Evolutionary conservation across 2,329 filamentous ascomycete genomes (phyloP).

Genomic region (Fusarium fujikuroi): DNA sequence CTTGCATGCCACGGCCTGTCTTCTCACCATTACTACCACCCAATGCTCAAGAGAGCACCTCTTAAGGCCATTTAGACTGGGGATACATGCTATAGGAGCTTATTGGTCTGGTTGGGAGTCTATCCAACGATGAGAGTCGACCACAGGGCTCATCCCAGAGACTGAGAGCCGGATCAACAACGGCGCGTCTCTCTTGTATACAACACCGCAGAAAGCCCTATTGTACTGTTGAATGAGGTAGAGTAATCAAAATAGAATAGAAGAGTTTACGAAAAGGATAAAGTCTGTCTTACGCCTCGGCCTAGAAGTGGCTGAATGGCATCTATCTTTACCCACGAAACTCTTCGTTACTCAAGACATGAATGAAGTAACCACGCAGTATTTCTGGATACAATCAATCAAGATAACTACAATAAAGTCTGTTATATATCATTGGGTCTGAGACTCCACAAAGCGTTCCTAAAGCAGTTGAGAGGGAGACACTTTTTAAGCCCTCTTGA

Average conservation of each 20-base stretch:
- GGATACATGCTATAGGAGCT: rapidly evolving
- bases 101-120: no score
- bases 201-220: neutral
- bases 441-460: neutral
- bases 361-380: neutral
- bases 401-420: neutral
- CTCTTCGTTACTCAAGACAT: neutral
- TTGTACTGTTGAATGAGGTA: neutral
- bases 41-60: neutral
- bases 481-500: neutral
- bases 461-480: neutral
- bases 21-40: neutral
- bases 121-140: no score
- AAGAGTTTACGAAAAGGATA: no score
- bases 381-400: neutral
- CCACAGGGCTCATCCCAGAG: neutral
- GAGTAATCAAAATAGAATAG: no score
- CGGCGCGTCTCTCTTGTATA: neutral
- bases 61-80: neutral
- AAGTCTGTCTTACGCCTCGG: neutral
- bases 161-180: neutral
- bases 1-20: neutral
- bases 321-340: neutral
- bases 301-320: neutral
- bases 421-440: no score